Conservation (phyloP, 106 monocot genomes). For the Allium sativum region DNA sequence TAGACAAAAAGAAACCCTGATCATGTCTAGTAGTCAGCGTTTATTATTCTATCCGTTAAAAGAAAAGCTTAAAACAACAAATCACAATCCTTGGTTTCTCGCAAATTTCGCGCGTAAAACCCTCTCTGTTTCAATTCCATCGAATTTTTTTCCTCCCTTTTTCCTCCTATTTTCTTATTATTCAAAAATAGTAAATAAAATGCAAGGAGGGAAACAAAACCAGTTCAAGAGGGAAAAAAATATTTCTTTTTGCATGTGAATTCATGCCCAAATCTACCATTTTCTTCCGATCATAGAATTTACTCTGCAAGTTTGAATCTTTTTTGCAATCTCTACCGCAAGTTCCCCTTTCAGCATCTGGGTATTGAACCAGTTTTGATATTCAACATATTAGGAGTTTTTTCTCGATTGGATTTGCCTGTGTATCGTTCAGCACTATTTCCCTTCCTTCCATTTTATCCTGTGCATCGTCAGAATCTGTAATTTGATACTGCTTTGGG, state of each 20-base stretch:
- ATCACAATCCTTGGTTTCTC: neutral
- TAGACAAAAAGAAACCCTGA: neutral
- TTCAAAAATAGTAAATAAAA: conserved; percentile 3
- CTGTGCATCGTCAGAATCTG: too few relatives aligned
- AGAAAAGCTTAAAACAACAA: neutral
- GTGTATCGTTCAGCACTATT: neutral
- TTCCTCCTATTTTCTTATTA: neutral
- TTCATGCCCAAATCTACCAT: neutral
- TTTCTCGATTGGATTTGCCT: neutral
- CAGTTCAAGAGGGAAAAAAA: neutral
- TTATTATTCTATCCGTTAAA: neutral
- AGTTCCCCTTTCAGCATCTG: neutral
- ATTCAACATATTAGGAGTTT: neutral
- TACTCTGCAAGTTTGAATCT: conserved; percentile 7
- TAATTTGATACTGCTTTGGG: neutral
- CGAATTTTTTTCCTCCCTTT: neutral
- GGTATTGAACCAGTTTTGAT: neutral
- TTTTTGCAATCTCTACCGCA: conserved; percentile 2
- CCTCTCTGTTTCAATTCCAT: neutral
- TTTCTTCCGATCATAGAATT: neutral
- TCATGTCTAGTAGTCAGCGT: neutral
- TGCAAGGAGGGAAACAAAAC: neutral
- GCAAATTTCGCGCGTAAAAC: conserved; percentile 7
- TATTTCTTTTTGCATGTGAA: neutral
- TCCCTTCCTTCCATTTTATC: neutral